A percentile compares a stretch with the other conserved stretches of the same genome.
Conservation (phyloP, 169 alveolate genomes). For the Cryptosporidium felis region DNA sequence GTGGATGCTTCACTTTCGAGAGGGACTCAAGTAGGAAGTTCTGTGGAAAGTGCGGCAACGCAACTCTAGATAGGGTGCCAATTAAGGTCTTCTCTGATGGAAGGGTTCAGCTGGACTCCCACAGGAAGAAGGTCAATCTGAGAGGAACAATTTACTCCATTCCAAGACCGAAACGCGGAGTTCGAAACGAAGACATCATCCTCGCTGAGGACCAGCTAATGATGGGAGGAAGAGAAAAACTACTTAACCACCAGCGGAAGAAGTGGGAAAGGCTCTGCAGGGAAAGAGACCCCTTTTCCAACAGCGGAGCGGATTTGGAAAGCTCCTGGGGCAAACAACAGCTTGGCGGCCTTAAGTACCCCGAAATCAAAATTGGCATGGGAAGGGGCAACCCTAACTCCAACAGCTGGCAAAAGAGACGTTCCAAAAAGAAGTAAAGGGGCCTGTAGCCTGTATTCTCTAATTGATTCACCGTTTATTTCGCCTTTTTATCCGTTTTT, state of each 20-base stretch:
- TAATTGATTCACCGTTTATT: too few species aligned
- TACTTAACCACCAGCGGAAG: constrained; percentile 72
- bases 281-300: constrained; percentile 73
- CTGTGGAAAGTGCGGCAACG: constrained; percentile 90
- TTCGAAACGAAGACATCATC: constrained; percentile 76
- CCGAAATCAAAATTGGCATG: constrained; percentile 74
- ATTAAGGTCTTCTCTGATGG: constrained; percentile 78
- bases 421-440: background rate
- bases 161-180: constrained; percentile 82
- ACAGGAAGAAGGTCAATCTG: constrained; percentile 73
- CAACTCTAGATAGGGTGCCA: constrained; percentile 85
- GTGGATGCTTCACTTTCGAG: constrained; percentile 79
- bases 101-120: constrained; percentile 74
- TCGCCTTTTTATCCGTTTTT: too few species aligned
- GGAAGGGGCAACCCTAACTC: constrained; percentile 81
- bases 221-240: constrained; percentile 79
- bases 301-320: constrained; percentile 28
- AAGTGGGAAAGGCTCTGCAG: constrained; percentile 73
- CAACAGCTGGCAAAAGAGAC: constrained; percentile 77
- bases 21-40: constrained; percentile 77
- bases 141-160: constrained; percentile 82
- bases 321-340: constrained; percentile 40
- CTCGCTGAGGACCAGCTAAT: constrained; percentile 85
- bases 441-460: background rate
- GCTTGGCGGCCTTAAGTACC: constrained; percentile 65